A percentile compares a stretch with the other conserved stretches of the same genome.
Evolutionary conservation across 148 eudicot species (phyloP).

Genomic region (Rhododendron molle): DNA sequence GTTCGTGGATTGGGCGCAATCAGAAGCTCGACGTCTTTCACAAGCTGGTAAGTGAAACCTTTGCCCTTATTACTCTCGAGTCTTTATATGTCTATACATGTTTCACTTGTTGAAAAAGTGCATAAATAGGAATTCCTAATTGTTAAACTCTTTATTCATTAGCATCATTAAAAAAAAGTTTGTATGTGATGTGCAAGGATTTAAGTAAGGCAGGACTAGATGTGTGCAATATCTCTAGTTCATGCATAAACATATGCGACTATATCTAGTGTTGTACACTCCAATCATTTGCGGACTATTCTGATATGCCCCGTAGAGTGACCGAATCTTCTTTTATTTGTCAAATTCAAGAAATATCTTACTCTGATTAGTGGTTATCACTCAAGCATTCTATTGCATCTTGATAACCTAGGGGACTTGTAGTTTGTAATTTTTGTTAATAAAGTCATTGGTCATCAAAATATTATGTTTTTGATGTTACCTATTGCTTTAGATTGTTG

Average conservation of each 20-base stretch:
- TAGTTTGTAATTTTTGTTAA: not conserved
- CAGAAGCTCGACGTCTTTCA: slow-evolving; percentile 74
- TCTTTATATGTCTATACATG: not conserved
- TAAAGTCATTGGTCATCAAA: not conserved
- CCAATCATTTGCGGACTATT: not conserved
- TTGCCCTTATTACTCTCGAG: not conserved
- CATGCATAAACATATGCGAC: not conserved
- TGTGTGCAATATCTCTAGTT: not conserved
- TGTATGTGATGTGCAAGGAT: not conserved
- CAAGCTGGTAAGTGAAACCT: slow-evolving; percentile 56
- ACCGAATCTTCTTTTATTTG: not conserved
- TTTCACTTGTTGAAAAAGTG: not conserved
- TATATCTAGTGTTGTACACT: not conserved
- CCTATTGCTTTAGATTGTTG: not conserved
- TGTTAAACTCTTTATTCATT: not conserved
- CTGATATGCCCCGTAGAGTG: not conserved
- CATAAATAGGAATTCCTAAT: not conserved
- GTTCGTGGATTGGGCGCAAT: slow-evolving; percentile 71
- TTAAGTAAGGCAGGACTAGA: not conserved
- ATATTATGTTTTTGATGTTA: no score
- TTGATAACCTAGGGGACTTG: not conserved
- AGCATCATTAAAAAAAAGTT: not conserved
- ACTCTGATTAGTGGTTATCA: not conserved
- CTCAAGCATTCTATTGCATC: slow-evolving; percentile 3
- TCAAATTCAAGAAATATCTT: not conserved